Base-by-base conservation (phyloP, 805 yeast genomes). In the Candida coquimbonensis region DNA sequence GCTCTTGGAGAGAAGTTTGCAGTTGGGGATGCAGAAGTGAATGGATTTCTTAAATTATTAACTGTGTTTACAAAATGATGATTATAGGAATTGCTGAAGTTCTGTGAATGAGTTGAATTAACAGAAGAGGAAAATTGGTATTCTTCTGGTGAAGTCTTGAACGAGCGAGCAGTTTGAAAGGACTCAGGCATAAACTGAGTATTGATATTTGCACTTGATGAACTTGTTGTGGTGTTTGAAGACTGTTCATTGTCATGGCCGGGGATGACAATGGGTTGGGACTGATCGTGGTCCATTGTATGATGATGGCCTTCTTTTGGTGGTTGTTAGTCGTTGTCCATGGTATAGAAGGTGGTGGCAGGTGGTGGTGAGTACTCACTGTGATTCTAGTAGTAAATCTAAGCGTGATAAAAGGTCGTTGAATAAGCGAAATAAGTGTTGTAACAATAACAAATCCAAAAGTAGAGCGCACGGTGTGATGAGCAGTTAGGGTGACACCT, bases 251-350 rank as follows among this genome's bases (percentile, higher is more conserved):
- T 39, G 40, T 56, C 57, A 33, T 57, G 62, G 26, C 63, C 60
- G 14, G 62, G 62, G 39, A 63, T 60, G 27, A 60, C 56, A 26
- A 61, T 60, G 41, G 65, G 64, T 39, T 57, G 51, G 43, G 48
- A 44, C 42, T 40, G 45, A 14, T 40, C 42, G 42, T 40, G 38
- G 41, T 38, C 43, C 45, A 39, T 48, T 39, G 43, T 36, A 9
- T 11, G 13, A 29, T 29, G 13, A 11, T 29, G 31, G 31, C 31
- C 31, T 29, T 29, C 31, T 29, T 29, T 29, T 29, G 14, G 5
- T 11, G 13, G 31, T 11, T 29, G 31, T 29, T 29, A 29, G 31
- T 29, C 6, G 29, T 11, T 27, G 14, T 29, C 14, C 12, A 11
- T 29, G 31, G 31, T 11, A 29, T 11, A 29, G 31, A 12, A 29